Evolutionary conservation across 305 asterid genomes (phyloP).

Genomic region (Plantago coronopus): DNA sequence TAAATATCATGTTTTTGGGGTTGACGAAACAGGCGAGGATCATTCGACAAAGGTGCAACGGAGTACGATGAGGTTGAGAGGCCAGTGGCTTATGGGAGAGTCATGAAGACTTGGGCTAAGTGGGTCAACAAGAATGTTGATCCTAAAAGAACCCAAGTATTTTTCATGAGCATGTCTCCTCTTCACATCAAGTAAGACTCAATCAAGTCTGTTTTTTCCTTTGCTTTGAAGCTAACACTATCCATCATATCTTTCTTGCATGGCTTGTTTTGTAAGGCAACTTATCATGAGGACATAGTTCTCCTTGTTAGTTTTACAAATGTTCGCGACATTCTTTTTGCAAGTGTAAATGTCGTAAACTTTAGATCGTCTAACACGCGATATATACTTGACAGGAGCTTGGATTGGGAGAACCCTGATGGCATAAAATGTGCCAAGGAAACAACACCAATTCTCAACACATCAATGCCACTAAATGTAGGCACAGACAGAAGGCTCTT

Average conservation of each 20-base stretch:
- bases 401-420: constrained; percentile 89
- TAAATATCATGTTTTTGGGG: background rate
- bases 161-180: constrained; percentile 97
- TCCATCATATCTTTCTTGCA: background rate
- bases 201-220: background rate
- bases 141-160: constrained; percentile 60
- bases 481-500: constrained; percentile 75
- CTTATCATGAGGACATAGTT: background rate
- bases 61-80: constrained; percentile 78
- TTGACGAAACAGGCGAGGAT: constrained; percentile 56
- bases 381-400: constrained; percentile 51
- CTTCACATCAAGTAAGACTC: constrained; percentile 79
- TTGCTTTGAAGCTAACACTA: constrained; percentile 21
- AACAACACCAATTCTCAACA: constrained; percentile 70
- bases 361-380: too few relatives aligned
- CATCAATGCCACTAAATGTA: constrained; percentile 65
- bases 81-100: constrained; percentile 68
- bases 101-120: constrained; percentile 76
- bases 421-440: constrained; percentile 93
- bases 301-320: background rate
- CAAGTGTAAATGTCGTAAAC: background rate
- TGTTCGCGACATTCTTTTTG: background rate
- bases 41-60: constrained; percentile 65
- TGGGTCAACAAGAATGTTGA: constrained; percentile 76
- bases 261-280: background rate